These are phyloP conservation scores for Capsicum rhomboideum DNA, from an alignment of 257 asterid species.

Conservation along the genomic window DNA sequence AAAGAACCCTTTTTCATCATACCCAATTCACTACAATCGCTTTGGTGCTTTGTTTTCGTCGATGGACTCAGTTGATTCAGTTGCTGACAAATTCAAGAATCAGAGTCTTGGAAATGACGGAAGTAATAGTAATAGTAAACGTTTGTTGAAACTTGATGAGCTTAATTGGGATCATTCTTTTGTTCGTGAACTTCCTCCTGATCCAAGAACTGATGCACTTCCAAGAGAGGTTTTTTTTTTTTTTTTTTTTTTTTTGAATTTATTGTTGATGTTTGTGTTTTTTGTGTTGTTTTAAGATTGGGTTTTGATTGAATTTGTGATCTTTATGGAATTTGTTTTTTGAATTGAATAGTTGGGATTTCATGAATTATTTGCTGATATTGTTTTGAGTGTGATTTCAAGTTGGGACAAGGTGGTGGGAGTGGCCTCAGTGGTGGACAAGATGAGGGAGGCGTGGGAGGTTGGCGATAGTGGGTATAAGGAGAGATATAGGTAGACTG, in stretches of 20 bases:
- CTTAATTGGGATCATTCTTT: constrained; percentile 86
- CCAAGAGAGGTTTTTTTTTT: constrained; percentile 58
- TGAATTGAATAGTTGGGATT: background rate
- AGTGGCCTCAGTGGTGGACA: background rate
- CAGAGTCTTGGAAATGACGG: constrained; percentile 32
- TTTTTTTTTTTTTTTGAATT: background rate
- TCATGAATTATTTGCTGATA: background rate
- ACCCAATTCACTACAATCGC: constrained; percentile 17
- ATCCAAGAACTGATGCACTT: constrained; percentile 59
- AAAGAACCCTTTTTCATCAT: constrained; percentile 32
- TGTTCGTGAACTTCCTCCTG: constrained; percentile 83
- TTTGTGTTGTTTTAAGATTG: background rate
- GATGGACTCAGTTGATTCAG: constrained; percentile 65
- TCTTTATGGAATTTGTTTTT: background rate
- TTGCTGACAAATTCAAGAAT: constrained; percentile 53
- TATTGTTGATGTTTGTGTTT: background rate
- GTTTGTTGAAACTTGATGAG: constrained; percentile 58
- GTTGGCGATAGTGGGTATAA: background rate
- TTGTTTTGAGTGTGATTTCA: background rate
- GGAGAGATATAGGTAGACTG: background rate
- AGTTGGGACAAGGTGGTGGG: background rate
- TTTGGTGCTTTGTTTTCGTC: constrained; percentile 9
- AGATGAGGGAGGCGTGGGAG: background rate
- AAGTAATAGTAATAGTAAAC: background rate
- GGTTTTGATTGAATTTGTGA: background rate